Evolutionary conservation across 176 grass and related monocot genomes (phyloP).

Genomic region (Aegilops longissima): DNA sequence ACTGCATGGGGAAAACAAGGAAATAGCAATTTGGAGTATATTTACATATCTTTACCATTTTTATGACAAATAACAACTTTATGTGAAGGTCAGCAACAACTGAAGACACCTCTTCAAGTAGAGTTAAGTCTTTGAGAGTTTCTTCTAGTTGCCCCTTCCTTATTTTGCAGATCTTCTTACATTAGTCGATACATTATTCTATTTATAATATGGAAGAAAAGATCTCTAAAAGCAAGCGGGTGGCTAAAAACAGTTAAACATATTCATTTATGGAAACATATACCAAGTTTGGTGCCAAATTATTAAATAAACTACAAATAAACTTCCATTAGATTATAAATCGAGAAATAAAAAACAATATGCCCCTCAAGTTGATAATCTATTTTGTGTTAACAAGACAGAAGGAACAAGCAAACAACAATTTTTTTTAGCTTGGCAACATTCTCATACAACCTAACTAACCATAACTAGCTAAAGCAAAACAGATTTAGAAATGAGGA

Average conservation of each 20-base stretch:
- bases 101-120: slow-evolving; percentile 32
- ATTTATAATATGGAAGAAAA: slow-evolving; percentile 5
- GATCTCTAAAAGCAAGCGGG: neutral
- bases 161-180: slow-evolving; percentile 62
- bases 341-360: neutral
- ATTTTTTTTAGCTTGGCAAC: neutral
- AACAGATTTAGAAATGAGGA: neutral
- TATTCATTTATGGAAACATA: neutral
- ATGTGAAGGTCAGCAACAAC: slow-evolving; percentile 58
- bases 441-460: neutral
- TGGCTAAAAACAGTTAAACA: neutral
- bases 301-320: neutral
- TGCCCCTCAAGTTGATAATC: neutral
- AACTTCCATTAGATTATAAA: neutral
- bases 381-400: neutral
- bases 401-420: neutral
- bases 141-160: slow-evolving; percentile 35
- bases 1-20: neutral
- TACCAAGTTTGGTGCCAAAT: neutral
- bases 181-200: slow-evolving; percentile 13
- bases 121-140: slow-evolving; percentile 59
- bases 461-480: neutral
- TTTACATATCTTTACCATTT: slow-evolving; percentile 53
- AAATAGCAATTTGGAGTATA: slow-evolving; percentile 13
- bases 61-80: slow-evolving; percentile 59